Percentiles rank a stretch among this genome's conserved stretches.
phyloP scores from a whole-genome alignment of 2,329 filamentous ascomycete genomes.

The Teratosphaeriaceae sp. region DNA sequence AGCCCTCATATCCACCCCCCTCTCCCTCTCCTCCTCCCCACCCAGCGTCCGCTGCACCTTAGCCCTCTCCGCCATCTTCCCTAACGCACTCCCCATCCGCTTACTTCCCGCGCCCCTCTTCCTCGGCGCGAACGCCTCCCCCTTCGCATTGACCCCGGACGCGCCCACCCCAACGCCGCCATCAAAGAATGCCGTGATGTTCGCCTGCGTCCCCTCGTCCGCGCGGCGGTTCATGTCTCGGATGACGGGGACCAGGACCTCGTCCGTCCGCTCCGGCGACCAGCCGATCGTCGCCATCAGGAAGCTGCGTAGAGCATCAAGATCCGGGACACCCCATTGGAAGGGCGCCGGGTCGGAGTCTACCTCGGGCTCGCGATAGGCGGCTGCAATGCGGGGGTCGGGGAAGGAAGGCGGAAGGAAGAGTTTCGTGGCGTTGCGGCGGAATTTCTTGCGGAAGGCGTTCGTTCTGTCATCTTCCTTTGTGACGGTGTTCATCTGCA shows the following conservation, averaged over 20 bases:
- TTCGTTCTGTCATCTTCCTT: constrained; percentile 50
- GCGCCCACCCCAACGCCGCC: constrained; percentile 65
- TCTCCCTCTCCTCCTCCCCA: neutral
- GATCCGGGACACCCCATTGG: constrained; percentile 92
- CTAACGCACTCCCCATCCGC: constrained; percentile 69
- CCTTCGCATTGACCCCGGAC: constrained; percentile 22
- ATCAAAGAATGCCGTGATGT: constrained; percentile 89
- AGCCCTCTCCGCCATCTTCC: constrained; percentile 55
- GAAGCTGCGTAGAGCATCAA: constrained; percentile 76
- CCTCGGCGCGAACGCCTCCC: constrained; percentile 63
- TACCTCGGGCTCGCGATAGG: constrained; percentile 82
- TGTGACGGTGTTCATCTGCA: constrained; percentile 61
- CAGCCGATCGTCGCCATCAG: constrained; percentile 91
- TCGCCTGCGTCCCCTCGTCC: constrained; percentile 85
- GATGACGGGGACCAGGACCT: constrained; percentile 92
- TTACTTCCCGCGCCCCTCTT: constrained; percentile 61
- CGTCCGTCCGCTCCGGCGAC: constrained; percentile 85
- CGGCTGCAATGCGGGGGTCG: constrained; percentile 66
- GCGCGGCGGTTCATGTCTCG: constrained; percentile 88
- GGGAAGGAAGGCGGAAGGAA: constrained; percentile 81
- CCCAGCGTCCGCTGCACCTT: constrained; percentile 22
- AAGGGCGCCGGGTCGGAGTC: constrained; percentile 72
- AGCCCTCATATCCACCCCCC: constrained; percentile 2
- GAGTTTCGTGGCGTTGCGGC: constrained; percentile 74
- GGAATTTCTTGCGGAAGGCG: constrained; percentile 78